A percentile compares a stretch with the other conserved stretches of the same genome.
These are phyloP conservation scores for Fusarium dlaminii DNA, from an alignment of 2,329 filamentous ascomycete genomes.

Conservation along the genomic window DNA sequence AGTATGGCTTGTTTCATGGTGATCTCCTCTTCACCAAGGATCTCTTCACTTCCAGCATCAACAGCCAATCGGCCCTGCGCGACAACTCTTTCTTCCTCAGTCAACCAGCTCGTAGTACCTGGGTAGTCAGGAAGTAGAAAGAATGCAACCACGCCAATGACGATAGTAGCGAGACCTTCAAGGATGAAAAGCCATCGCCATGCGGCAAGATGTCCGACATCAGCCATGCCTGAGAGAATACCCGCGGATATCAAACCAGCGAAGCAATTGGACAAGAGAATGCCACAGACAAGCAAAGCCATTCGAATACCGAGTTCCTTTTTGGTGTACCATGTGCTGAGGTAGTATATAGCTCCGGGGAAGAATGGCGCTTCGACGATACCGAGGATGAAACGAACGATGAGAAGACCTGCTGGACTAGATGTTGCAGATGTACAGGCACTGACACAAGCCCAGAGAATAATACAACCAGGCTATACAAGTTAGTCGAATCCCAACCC, in stretches of 20 bases:
- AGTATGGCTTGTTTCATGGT: background rate
- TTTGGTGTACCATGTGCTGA: background rate
- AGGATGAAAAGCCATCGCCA: background rate
- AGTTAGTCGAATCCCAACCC: rapidly evolving
- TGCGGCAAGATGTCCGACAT: background rate
- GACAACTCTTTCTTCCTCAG: background rate
- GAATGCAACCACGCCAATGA: background rate
- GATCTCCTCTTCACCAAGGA: background rate
- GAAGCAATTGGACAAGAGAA: background rate
- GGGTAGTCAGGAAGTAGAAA: background rate
- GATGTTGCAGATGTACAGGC: background rate
- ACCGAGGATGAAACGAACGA: background rate
- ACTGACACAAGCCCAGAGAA: background rate
- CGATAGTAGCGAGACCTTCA: background rate
- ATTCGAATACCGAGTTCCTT: background rate
- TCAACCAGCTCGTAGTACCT: background rate
- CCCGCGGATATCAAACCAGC: background rate
- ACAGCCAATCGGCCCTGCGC: background rate
- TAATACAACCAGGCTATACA: background rate
- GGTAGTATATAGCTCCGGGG: background rate
- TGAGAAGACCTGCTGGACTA: background rate
- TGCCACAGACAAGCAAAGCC: background rate
- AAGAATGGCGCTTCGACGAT: background rate
- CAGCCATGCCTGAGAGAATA: background rate
- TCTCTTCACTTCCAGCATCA: background rate